phyloP scores from a whole-genome alignment of 2,329 filamentous ascomycete species.

The Pseudogymnoascus sp. region DNA sequence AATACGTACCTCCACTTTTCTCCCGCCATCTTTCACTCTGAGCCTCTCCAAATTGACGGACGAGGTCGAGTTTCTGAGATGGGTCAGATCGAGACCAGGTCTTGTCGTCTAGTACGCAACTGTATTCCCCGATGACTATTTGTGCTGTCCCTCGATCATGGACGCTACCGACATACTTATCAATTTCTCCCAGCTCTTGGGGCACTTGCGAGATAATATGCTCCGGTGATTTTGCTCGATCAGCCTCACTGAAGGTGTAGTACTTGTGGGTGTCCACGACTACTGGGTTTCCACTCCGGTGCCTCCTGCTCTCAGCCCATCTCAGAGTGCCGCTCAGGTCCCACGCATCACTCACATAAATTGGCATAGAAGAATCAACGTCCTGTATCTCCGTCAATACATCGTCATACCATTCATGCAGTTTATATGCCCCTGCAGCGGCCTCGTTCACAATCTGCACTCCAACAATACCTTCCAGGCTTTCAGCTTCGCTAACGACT shows the following conservation, averaged over 20 bases:
- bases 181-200: conserved; percentile 36
- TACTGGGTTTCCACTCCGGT: conserved; percentile 33
- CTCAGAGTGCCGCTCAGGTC: conserved; percentile 37
- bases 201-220: conserved; percentile 41
- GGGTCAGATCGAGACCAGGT: conserved; percentile 40
- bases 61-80: conserved; percentile 35
- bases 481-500: conserved; percentile 30
- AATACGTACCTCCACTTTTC: conserved; percentile 44
- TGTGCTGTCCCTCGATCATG: conserved; percentile 40
- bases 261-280: conserved; percentile 52
- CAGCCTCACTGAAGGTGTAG: conserved; percentile 46
- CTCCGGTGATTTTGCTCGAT: conserved; percentile 42
- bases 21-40: conserved; percentile 41
- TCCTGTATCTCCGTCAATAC: conserved; percentile 37
- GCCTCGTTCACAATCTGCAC: conserved; percentile 53
- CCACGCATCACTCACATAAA: conserved; percentile 53
- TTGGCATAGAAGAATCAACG: conserved; percentile 41
- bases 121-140: conserved; percentile 49
- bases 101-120: conserved; percentile 44
- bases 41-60: conserved; percentile 39
- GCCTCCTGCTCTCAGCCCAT: conserved; percentile 37
- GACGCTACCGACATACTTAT: conserved; percentile 39
- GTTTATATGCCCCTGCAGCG: conserved; percentile 38
- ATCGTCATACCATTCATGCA: conserved; percentile 50
- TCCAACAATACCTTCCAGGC: conserved; percentile 37